Percentiles rank a stretch among this genome's conserved stretches.
Evolutionary conservation across 257 asterid species (phyloP).

Genomic region (Nicotiana attenuata): DNA sequence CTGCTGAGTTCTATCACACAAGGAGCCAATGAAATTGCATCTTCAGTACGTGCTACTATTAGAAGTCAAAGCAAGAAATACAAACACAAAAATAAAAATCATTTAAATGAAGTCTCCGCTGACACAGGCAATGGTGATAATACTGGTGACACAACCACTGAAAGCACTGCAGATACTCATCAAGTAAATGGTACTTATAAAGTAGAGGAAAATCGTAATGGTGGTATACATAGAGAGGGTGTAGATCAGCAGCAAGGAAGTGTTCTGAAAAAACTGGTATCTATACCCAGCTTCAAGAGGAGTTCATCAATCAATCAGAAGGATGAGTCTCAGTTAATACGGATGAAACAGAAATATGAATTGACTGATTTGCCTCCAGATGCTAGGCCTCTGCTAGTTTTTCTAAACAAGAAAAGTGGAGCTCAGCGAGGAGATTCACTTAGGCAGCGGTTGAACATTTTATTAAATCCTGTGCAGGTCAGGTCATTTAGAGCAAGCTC

Average conservation of each 20-base stretch:
- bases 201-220: slow-evolving; percentile 48
- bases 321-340: slow-evolving; percentile 48
- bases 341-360: slow-evolving; percentile 60
- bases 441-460: slow-evolving; percentile 69
- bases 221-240: slow-evolving; percentile 33
- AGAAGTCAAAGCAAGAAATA: slow-evolving; percentile 78
- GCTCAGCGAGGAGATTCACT: slow-evolving; percentile 89
- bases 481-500: slow-evolving; percentile 17
- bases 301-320: slow-evolving; percentile 55
- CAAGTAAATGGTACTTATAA: slow-evolving; percentile 46
- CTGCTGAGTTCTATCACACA: slow-evolving; percentile 80
- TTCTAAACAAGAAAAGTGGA: slow-evolving; percentile 91
- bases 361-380: slow-evolving; percentile 85
- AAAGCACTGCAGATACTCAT: slow-evolving; percentile 33
- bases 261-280: slow-evolving; percentile 47
- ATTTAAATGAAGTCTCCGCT: slow-evolving; percentile 39
- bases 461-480: slow-evolving; percentile 94
- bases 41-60: slow-evolving; percentile 87
- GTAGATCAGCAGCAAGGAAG: slow-evolving; percentile 37
- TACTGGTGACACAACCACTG: slow-evolving; percentile 50
- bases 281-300: slow-evolving; percentile 50
- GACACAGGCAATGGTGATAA: slow-evolving; percentile 46
- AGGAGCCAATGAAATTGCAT: slow-evolving; percentile 96
- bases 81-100: slow-evolving; percentile 43
- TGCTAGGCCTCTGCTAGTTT: slow-evolving; percentile 80